phyloP scores from a whole-genome alignment of 2,329 filamentous ascomycete genomes.

The Sclerotinia borealis region DNA sequence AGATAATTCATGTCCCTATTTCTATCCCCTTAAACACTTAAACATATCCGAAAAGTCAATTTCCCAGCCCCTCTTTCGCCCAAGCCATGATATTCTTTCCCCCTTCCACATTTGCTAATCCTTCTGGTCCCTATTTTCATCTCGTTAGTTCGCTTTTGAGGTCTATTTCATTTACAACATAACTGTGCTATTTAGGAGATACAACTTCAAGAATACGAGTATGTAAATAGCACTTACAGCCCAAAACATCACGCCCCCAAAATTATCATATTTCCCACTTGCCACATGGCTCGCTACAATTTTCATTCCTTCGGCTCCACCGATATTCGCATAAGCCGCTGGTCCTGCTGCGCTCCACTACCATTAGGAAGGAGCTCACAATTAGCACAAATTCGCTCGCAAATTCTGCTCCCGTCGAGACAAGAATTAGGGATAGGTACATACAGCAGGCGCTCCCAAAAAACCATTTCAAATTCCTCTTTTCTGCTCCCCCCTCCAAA shows the following conservation, averaged over 20 bases:
- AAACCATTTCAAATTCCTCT: conserved; percentile 30
- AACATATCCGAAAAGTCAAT: neutral
- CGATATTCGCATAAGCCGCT: conserved; percentile 31
- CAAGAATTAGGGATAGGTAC: neutral
- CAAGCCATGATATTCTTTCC: conserved; percentile 25
- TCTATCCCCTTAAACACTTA: neutral
- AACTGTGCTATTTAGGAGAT: neutral
- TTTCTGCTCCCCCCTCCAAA: conserved; percentile 16
- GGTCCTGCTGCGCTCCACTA: conserved; percentile 27
- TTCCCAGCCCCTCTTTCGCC: conserved; percentile 22
- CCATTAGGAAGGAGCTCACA: neutral
- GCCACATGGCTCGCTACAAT: conserved; percentile 30
- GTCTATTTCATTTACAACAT: neutral
- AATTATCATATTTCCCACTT: conserved; percentile 27
- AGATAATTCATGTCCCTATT: too few species aligned
- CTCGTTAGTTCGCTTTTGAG: neutral
- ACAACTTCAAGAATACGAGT: too few species aligned
- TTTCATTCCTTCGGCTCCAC: conserved; percentile 24
- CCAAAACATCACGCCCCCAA: conserved; percentile 39
- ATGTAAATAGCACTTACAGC: conserved; percentile 20
- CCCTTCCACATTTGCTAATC: conserved; percentile 26
- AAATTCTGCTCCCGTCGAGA: neutral
- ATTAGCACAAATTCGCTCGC: neutral
- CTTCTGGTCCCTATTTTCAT: conserved; percentile 15
- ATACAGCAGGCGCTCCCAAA: conserved; percentile 31